Evolutionary conservation across 2,329 filamentous ascomycete genomes (phyloP), one percentile per base, ranked within the genome.

Genomic region (Alternaria longipes): DNA sequence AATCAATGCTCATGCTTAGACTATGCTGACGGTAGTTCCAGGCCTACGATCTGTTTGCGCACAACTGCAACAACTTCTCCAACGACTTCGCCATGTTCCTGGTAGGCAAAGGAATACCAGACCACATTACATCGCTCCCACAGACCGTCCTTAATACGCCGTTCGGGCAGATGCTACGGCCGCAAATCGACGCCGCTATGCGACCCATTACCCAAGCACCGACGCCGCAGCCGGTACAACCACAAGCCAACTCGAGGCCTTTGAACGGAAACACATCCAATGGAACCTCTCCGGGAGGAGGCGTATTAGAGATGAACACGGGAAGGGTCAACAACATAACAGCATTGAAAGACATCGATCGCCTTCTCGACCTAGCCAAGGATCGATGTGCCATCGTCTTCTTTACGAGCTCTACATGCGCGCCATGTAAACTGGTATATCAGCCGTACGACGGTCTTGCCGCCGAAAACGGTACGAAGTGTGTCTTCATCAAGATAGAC

Each of bases 1-100:
- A 18, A 32, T 3, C 3, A 38, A 14, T 9, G 0, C 36, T 6
- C 8, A 14, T n/a, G 2, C 14, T 11, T 5, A 6, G 8, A 38
- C 11, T 8, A 46, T 18, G 7, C 20, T 55, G 22, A 50, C 46
- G 63, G 87, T 9, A 12, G 0, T 5, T 12, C 1, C 18, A 64
- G 63, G 55, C 60, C 1, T 65, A 65, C 36, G 63, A 65, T 49
- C 34, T 66, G 0, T 97, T 92, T 82, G 70, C 87, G 28, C 93
- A 97, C 79, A 99, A 99, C 76, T 98, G 94, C 83, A 99, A 98
- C 81, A 97, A 97, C 79, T 99, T 98, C 79, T 92, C 91, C 4
- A 94, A 98, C 74, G 93, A 97, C 63, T 90, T 98, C 67, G 84
- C 92, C 64, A 95, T 92, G 78, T 98, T 98, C 65, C 83, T 98